A percentile compares a stretch with the other conserved stretches of the same genome.
Conservation (phyloP, 805 yeast genomes). For the Yamadazyma laniorum region DNA sequence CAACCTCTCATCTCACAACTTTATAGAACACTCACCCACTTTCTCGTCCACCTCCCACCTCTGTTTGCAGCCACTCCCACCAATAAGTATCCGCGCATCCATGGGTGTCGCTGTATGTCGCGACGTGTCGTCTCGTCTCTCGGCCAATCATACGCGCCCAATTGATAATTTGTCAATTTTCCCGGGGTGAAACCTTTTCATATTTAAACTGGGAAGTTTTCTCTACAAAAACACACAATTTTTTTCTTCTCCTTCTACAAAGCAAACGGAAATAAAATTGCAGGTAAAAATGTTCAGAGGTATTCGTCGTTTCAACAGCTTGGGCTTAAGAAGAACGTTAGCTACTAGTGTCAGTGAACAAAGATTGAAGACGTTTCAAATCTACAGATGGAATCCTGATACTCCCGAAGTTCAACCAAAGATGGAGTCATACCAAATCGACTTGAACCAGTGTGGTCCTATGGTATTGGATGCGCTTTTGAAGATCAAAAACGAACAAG, state of each 20-base stretch:
- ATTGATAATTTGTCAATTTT: slow-evolving; percentile 12
- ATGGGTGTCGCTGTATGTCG: background rate
- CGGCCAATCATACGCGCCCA: slow-evolving; percentile 9
- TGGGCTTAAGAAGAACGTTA: slow-evolving; percentile 24
- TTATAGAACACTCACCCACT: too few relatives aligned
- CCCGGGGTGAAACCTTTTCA: slow-evolving; percentile 6
- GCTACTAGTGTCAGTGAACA: slow-evolving; percentile 53
- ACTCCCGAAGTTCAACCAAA: slow-evolving; percentile 89
- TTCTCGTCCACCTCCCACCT: too few relatives aligned
- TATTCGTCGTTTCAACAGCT: slow-evolving; percentile 1
- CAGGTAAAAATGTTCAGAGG: slow-evolving; percentile 8
- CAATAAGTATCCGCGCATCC: background rate
- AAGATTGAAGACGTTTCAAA: slow-evolving; percentile 77
- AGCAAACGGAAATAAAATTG: too few relatives aligned
- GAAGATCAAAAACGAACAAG: slow-evolving; percentile 96
- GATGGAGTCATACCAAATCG: slow-evolving; percentile 79
- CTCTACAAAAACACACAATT: background rate
- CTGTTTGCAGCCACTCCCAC: background rate
- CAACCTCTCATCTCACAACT: too few relatives aligned
- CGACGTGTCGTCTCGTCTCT: background rate
- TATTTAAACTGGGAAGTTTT: slow-evolving; percentile 6
- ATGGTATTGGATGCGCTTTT: slow-evolving; percentile 95
- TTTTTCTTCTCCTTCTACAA: background rate
- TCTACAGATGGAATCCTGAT: slow-evolving; percentile 98
- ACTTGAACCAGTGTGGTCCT: slow-evolving; percentile 92